phyloP scores from a whole-genome alignment of 2,329 filamentous ascomycete species.

The Pseudogymnoascus sp. region DNA sequence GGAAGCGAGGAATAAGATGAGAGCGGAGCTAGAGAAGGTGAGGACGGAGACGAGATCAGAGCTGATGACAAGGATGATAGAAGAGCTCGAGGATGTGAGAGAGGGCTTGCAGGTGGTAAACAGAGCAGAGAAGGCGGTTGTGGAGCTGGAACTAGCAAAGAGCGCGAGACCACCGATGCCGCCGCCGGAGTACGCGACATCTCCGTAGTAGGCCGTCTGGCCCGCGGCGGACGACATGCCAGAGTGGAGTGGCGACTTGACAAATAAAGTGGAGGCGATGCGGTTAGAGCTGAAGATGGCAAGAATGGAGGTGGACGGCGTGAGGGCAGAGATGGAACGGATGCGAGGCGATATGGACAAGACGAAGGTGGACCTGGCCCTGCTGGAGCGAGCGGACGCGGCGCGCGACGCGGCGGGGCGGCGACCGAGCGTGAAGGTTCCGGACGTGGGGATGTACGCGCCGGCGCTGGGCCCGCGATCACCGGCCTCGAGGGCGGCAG shows the following conservation, averaged over 20 bases:
- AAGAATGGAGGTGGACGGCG: neutral
- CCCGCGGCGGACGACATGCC: neutral
- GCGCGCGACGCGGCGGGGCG: neutral
- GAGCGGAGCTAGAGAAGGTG: neutral
- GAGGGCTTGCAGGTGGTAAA: neutral
- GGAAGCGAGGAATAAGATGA: constrained; percentile 33
- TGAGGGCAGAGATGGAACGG: neutral
- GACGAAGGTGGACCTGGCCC: neutral
- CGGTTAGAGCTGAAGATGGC: neutral
- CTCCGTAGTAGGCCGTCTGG: neutral
- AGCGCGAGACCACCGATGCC: neutral
- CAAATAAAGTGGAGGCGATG: neutral
- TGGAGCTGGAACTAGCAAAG: neutral
- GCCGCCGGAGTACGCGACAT: neutral
- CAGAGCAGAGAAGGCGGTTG: neutral
- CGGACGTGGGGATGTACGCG: neutral
- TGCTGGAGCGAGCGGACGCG: neutral
- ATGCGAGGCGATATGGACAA: neutral
- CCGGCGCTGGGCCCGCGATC: neutral
- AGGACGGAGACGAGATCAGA: neutral
- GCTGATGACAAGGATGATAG: neutral
- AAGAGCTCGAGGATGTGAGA: neutral
- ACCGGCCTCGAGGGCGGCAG: neutral
- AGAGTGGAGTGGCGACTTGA: neutral
- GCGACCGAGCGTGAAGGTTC: neutral